Evolutionary conservation across 371 early-diverging fungal genomes (phyloP).

Genomic region (Mucor indicus): DNA sequence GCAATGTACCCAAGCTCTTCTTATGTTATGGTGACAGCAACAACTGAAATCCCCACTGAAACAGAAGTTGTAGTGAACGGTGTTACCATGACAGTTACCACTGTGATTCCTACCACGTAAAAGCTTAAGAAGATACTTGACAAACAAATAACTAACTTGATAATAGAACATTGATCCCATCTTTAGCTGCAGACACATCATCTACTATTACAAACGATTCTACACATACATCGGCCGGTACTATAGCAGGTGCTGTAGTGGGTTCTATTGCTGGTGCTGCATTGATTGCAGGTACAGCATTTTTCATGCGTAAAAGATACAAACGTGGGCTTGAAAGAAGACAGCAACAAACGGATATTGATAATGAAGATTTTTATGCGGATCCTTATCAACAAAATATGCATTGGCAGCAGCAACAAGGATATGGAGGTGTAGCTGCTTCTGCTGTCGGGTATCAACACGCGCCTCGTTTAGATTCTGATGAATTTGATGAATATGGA

Average conservation of each 20-base stretch:
- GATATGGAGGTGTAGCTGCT: background rate
- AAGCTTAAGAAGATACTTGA: background rate
- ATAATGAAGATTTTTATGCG: constrained; percentile 18
- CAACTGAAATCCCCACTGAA: constrained; percentile 14
- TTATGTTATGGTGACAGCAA: constrained; percentile 7
- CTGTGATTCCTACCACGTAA: constrained; percentile 24
- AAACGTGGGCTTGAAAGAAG: background rate
- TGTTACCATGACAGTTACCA: constrained; percentile 15
- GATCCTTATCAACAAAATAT: constrained; percentile 8
- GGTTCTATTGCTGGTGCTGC: constrained; percentile 5
- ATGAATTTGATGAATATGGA: constrained; percentile 19
- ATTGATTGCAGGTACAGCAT: background rate
- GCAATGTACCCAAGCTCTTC: no score
- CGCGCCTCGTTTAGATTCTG: background rate
- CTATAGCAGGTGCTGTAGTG: constrained; percentile 10
- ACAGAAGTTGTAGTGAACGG: constrained; percentile 20
- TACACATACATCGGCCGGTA: background rate
- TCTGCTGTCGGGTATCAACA: background rate
- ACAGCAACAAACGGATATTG: constrained; percentile 6
- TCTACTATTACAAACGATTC: no score
- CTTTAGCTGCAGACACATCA: constrained; percentile 2
- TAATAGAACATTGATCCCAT: constrained; percentile 9
- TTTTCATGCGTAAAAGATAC: constrained; percentile 1
- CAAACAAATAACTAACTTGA: no score
- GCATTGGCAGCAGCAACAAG: background rate